A percentile compares a stretch with the other conserved stretches of the same genome.
These are phyloP conservation scores for Neonectria faginata DNA, from an alignment of 2,329 filamentous ascomycete species.

Conservation along the genomic window DNA sequence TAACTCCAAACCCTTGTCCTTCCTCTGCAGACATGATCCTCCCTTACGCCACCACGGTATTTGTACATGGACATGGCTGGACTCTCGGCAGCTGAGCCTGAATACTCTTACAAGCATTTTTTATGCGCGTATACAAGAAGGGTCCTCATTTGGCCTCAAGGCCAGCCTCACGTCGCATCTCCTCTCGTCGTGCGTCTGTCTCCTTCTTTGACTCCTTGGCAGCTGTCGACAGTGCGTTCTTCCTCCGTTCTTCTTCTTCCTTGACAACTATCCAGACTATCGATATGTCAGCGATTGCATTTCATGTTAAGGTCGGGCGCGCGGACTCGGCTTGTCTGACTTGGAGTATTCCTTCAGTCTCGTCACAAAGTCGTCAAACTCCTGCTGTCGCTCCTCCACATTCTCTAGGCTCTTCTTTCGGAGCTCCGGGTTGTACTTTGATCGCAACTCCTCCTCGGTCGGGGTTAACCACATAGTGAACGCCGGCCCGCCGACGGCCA, in stretches of 20 bases:
- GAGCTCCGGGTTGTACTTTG: constrained; percentile 94
- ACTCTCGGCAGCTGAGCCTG: constrained; percentile 14
- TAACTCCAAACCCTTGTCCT: constrained; percentile 34
- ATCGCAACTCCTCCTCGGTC: constrained; percentile 90
- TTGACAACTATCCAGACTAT: constrained; percentile 65
- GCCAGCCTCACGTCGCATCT: constrained; percentile 63
- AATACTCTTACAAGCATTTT: constrained; percentile 42
- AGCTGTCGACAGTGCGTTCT: constrained; percentile 51
- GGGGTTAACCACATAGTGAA: constrained; percentile 84
- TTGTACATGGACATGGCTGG: constrained; percentile 43
- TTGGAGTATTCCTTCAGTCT: constrained; percentile 90
- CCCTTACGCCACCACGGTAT: constrained; percentile 24
- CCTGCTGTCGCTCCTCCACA: constrained; percentile 79
- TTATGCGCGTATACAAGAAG: constrained; percentile 10
- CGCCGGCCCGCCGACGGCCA: constrained; percentile 87
- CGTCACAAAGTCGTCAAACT: constrained; percentile 89
- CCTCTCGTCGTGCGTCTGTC: constrained; percentile 58
- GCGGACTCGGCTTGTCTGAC: constrained; percentile 89
- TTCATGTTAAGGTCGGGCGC: background rate
- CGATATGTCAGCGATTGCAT: constrained; percentile 27
- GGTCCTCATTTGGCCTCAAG: constrained; percentile 51
- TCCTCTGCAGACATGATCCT: constrained; percentile 18
- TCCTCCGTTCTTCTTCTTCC: constrained; percentile 59
- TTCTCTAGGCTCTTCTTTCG: constrained; percentile 87
- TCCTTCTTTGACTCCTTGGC: constrained; percentile 55